Conservation (phyloP, 805 yeast genomes). For the Cyberlindnera misumaiensis region DNA sequence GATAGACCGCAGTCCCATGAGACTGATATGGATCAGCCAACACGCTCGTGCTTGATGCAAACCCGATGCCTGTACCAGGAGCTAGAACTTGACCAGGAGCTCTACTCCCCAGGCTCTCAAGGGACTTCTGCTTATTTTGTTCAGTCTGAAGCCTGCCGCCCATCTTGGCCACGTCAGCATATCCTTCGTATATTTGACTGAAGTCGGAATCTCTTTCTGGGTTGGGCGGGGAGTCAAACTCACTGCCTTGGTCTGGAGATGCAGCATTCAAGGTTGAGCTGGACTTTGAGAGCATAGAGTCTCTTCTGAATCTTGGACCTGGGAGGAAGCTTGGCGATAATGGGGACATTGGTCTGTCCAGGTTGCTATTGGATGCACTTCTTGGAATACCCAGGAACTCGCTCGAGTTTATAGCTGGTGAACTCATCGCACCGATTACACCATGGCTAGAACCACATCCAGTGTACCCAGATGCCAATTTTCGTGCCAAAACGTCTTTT, state of each 20-base stretch:
- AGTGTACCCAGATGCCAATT: conserved; percentile 53
- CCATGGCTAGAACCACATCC: conserved; percentile 75
- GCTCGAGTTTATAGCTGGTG: conserved; percentile 36
- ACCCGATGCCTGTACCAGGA: conserved; percentile 11
- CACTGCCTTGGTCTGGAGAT: conserved; percentile 12
- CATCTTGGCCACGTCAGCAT: conserved; percentile 21
- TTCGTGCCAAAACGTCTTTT: conserved; percentile 48
- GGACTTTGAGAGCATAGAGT: conserved; percentile 17
- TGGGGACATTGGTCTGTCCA: conserved; percentile 26
- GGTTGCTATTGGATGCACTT: conserved; percentile 9
- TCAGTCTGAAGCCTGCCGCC: neutral
- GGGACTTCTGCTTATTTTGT: neutral
- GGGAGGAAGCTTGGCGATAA: conserved; percentile 31
- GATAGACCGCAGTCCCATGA: neutral
- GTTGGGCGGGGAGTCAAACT: conserved; percentile 10
- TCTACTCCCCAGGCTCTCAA: neutral
- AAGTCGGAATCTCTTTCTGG: conserved; percentile 24
- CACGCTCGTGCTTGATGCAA: conserved; percentile 4
- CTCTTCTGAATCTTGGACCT: conserved; percentile 26
- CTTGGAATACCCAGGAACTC: conserved; percentile 25
- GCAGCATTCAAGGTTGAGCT: conserved; percentile 13
- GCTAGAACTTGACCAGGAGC: conserved; percentile 1
- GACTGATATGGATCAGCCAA: conserved; percentile 12
- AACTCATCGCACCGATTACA: conserved; percentile 48
- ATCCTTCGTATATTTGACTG: conserved; percentile 27